Conservation (phyloP, 306 rosid genomes). For the Alnus rubra region DNA sequence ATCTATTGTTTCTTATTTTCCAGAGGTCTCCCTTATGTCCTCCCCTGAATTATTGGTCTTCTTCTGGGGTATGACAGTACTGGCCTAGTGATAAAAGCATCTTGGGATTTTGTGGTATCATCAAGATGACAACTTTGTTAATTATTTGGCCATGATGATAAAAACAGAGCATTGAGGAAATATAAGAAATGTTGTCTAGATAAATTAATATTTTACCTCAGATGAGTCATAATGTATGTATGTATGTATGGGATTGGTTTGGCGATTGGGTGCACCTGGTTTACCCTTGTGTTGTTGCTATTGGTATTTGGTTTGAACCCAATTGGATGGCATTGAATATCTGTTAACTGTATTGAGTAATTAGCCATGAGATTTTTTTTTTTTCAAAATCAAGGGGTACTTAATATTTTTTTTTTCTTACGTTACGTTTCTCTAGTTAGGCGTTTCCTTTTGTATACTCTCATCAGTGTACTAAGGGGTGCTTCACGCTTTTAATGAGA, state of each 20-base stretch:
- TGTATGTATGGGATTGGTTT: background rate
- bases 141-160: background rate
- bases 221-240: background rate
- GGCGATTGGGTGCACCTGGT: background rate
- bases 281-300: constrained; percentile 1
- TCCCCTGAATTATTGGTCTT: background rate
- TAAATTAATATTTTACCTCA: background rate
- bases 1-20: background rate
- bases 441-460: too few species aligned
- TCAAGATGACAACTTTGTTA: background rate
- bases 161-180: background rate
- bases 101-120: background rate
- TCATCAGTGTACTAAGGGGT: too few species aligned
- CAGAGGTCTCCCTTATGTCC: background rate
- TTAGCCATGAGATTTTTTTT: background rate
- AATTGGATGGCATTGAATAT: background rate
- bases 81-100: background rate
- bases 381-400: background rate
- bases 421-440: too few species aligned
- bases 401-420: too few species aligned
- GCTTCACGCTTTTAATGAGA: too few species aligned
- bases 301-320: constrained; percentile 21
- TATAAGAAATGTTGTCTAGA: background rate
- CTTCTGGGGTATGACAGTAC: background rate
- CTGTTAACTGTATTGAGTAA: background rate